Percentiles rank a stretch among this genome's conserved stretches.
Evolutionary conservation across 257 asterid genomes (phyloP).

Genomic region (Scutellaria barbata): DNA sequence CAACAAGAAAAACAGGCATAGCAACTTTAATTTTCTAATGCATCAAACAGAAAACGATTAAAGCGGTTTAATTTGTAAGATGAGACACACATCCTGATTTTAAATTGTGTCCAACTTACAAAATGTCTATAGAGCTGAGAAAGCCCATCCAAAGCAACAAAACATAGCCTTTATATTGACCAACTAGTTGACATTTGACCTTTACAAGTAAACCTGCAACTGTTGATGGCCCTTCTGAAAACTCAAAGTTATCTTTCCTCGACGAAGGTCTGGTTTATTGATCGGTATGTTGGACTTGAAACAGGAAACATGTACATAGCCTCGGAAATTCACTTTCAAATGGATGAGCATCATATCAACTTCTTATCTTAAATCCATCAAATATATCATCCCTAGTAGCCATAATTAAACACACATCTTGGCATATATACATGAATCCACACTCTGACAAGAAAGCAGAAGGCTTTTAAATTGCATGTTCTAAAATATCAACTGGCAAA

Average conservation of each 20-base stretch:
- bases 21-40: not conserved
- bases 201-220: not conserved
- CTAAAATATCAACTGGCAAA: not conserved
- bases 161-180: not conserved
- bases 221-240: not conserved
- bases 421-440: not conserved
- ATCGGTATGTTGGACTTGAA: not conserved
- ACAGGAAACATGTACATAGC: not conserved
- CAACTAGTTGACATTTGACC: not conserved
- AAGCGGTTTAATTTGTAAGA: constrained; percentile 4
- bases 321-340: not conserved
- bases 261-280: not conserved
- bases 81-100: not conserved
- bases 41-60: not conserved
- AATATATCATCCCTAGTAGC: not conserved
- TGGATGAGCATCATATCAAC: constrained; percentile 6
- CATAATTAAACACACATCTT: not conserved
- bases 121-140: not conserved
- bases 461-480: not conserved
- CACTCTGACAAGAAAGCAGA: not conserved
- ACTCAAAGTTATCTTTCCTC: not conserved
- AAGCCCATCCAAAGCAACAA: not conserved
- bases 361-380: not conserved
- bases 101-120: not conserved
- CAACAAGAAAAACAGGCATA: not conserved